A percentile compares a stretch with the other conserved stretches of the same genome.
These are phyloP conservation scores for Boletus semigastroideus DNA, from an alignment of 1,284 basidiomycete genomes.

Conservation along the genomic window DNA sequence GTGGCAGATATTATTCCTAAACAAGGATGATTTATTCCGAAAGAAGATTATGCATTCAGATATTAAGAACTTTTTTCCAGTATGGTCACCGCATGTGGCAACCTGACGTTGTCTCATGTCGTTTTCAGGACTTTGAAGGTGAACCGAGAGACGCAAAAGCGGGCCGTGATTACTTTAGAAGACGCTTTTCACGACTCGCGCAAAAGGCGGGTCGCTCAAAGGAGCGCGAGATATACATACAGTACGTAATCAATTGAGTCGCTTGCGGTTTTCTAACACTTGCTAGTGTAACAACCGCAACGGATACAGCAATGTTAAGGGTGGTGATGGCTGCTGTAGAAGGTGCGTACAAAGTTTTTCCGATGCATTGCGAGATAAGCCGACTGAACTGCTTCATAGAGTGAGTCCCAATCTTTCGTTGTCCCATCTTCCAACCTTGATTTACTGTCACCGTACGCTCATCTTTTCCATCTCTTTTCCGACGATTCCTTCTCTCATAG, in stretches of 20 bases:
- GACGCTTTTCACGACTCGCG: conserved; percentile 79
- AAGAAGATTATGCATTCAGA: conserved; percentile 80
- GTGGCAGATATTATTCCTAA: conserved; percentile 84
- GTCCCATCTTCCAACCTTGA: conserved; percentile 11
- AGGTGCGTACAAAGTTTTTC: conserved; percentile 52
- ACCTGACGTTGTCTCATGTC: conserved; percentile 1
- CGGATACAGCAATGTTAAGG: conserved; percentile 87
- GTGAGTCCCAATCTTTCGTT: conserved; percentile 58
- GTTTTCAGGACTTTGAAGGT: conserved; percentile 71
- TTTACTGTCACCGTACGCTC: conserved; percentile 35
- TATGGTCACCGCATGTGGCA: conserved; percentile 35
- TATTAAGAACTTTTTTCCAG: conserved; percentile 85
- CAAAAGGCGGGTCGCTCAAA: conserved; percentile 80
- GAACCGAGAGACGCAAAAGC: conserved; percentile 65
- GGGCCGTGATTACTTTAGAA: conserved; percentile 90
- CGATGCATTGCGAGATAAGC: conserved; percentile 6
- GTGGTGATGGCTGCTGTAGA: conserved; percentile 94
- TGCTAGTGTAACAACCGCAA: conserved; percentile 84
- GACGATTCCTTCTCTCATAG: conserved; percentile 35
- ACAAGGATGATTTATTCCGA: conserved; percentile 89
- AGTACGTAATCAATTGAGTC: conserved; percentile 51
- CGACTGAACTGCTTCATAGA: conserved; percentile 43
- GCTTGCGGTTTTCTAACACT: background rate
- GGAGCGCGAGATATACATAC: conserved; percentile 88
- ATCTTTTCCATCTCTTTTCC: conserved; percentile 27